Conservation (phyloP, 2,329 filamentous ascomycete species). For the Teratosphaeria gauchensis region DNA sequence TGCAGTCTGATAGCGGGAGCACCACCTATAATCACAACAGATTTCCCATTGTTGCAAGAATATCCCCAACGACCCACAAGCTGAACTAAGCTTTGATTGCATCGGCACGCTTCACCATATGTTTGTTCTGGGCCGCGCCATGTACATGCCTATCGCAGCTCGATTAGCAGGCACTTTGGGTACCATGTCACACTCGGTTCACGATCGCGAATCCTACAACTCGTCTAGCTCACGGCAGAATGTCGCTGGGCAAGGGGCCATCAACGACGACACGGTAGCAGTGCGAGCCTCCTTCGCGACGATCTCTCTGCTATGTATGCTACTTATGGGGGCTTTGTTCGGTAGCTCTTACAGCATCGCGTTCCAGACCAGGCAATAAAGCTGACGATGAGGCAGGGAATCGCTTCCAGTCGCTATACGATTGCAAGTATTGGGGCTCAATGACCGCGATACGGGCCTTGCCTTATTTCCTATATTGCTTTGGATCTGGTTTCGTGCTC, state of each 20-base stretch:
- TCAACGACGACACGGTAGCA: slow-evolving; percentile 1
- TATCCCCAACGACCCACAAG: background rate
- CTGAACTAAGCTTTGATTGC: background rate
- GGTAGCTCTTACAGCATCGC: slow-evolving; percentile 8
- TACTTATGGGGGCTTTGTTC: slow-evolving; percentile 18
- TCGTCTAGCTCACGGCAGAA: background rate
- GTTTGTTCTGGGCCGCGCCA: background rate
- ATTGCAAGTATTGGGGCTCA: slow-evolving; percentile 9
- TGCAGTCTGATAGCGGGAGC: background rate
- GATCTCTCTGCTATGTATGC: slow-evolving; percentile 19
- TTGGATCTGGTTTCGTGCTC: slow-evolving; percentile 27
- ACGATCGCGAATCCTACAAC: background rate
- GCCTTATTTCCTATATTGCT: slow-evolving; percentile 26
- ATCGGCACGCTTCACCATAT: background rate
- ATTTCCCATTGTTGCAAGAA: background rate
- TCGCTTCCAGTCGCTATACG: slow-evolving; percentile 14
- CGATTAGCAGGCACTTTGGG: background rate
- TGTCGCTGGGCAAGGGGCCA: background rate
- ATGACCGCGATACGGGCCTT: slow-evolving; percentile 25
- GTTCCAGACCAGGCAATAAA: background rate
- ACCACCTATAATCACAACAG: background rate
- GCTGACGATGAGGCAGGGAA: slow-evolving; percentile 12
- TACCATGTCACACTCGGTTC: background rate
- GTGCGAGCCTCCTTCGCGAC: slow-evolving; percentile 3
- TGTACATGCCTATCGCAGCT: background rate